Conservation (phyloP, 352 stramenopile species). For the Phytophthora capsici region DNA sequence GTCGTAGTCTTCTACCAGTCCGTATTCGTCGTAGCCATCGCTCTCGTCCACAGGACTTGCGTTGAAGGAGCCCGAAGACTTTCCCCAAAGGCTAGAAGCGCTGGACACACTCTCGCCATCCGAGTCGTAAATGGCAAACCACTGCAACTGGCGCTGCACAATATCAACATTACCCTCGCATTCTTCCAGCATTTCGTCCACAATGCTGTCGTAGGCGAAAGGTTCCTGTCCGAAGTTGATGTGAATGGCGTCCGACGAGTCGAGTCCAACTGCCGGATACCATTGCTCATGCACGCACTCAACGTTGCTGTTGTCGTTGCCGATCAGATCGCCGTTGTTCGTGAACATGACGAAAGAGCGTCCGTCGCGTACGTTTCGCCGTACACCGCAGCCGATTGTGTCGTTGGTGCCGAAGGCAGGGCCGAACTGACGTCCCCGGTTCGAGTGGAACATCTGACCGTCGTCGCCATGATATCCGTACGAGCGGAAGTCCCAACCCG, state of each 20-base stretch:
- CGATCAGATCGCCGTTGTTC: conserved; percentile 34
- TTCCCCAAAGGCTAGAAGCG: conserved; percentile 13
- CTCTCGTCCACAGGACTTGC: conserved; percentile 31
- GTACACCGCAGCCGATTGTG: conserved; percentile 40
- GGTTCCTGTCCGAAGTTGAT: conserved; percentile 46
- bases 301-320: conserved; percentile 13
- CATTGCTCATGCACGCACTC: conserved; percentile 44
- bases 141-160: conserved; percentile 38
- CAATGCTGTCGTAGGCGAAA: conserved; percentile 40
- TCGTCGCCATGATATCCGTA: conserved; percentile 85
- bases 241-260: conserved; percentile 39
- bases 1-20: conserved; percentile 36
- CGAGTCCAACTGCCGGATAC: conserved; percentile 38
- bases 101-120: conserved; percentile 31
- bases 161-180: conserved; percentile 26
- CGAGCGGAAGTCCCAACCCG: conserved; percentile 69
- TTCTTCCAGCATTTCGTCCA: conserved; percentile 39
- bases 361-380: conserved; percentile 25
- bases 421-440: conserved; percentile 38
- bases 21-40: conserved; percentile 45
- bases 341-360: conserved; percentile 45
- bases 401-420: conserved; percentile 36
- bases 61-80: conserved; percentile 3
- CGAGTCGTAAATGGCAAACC: conserved; percentile 41
- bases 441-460: conserved; percentile 65